Base-by-base conservation (phyloP, 1,284 basidiomycete species). In the Fomitiporia mediterranea region DNA sequence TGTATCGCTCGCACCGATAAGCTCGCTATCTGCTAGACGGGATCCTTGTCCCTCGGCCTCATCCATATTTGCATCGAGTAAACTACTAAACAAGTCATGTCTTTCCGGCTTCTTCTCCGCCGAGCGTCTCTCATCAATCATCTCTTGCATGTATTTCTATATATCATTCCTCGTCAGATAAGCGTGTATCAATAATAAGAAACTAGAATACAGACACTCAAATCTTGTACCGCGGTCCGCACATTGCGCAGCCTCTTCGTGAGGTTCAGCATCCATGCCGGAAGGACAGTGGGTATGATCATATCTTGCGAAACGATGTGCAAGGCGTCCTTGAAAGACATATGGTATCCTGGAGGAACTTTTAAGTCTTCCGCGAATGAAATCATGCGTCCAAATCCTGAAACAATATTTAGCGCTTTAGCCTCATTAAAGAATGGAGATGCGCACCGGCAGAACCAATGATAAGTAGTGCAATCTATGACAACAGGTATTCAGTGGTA, bases 331-430 rank as follows among this genome's bases (percentile, higher is more conserved):
- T 60, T 63, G 47, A 65, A 64, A 1, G 64, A 60, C 63, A 65
- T 62, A 3, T 44, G 55, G 47, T 63, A 58, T 2, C 62, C 64
- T 19, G 58, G 49, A 11, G 55, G 55, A 15, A 55, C 17, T n/a
- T 53, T 47, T 19, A 49, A 42, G 35, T 60, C 59, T 4, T 58
- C 56, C 15, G 44, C 50, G 30, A 56, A 60, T 7, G 58, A 60
- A 13, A 60, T 56, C 23, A 57, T 72, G 71, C 72, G 64, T 71
- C 72, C 17, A 69, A 74, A 56, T 71, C 77, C 35, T 77, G 25
- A 28, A 13, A 46, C 21, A 3, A 30, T 4, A 9, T 28, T 2
- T 30, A 30, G 19, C 27, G 19, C 30, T 3, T 61, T 21, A 77
- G 64, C 58, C 42, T n/a, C 38, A 35, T 19, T 25, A 17, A 19